phyloP scores from a whole-genome alignment of 75 land plant genomes.

The Selaginella tamariscina region DNA sequence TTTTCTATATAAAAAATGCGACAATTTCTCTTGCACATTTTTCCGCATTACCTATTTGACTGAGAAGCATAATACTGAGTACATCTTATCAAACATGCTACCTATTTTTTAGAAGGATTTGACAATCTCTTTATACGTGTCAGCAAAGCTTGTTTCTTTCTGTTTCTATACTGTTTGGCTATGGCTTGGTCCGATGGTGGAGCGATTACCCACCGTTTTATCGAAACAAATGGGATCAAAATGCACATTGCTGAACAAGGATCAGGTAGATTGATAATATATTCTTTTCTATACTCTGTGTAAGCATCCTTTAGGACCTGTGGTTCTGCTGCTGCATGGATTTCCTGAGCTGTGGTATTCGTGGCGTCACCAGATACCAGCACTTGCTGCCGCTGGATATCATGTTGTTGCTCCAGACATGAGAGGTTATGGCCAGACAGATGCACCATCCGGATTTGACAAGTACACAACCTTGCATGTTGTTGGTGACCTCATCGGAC shows the following conservation, averaged over 20 bases:
- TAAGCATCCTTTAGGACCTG: constrained; percentile 25
- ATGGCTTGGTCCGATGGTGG: no score
- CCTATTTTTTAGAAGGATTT: no score
- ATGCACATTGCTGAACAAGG: background rate
- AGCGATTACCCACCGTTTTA: background rate
- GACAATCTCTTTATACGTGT: no score
- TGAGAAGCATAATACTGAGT: no score
- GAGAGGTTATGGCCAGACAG: constrained; percentile 65
- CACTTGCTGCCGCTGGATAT: constrained; percentile 48
- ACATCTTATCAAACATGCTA: no score
- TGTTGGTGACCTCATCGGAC: constrained; percentile 58
- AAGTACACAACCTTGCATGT: constrained; percentile 39
- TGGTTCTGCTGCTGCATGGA: constrained; percentile 56
- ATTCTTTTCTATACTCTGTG: background rate
- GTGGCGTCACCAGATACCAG: constrained; percentile 61
- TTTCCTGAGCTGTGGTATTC: constrained; percentile 71
- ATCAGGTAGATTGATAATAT: background rate
- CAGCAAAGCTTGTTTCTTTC: no score
- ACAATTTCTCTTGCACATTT: background rate
- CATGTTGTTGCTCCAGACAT: constrained; percentile 59
- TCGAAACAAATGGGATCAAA: background rate
- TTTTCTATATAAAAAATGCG: no score
- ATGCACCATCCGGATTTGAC: constrained; percentile 25
- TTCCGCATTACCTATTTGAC: no score
- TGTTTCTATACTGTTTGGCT: background rate